Conservation (phyloP, 1,284 basidiomycete genomes). For the Moesziomyces antarcticus region DNA sequence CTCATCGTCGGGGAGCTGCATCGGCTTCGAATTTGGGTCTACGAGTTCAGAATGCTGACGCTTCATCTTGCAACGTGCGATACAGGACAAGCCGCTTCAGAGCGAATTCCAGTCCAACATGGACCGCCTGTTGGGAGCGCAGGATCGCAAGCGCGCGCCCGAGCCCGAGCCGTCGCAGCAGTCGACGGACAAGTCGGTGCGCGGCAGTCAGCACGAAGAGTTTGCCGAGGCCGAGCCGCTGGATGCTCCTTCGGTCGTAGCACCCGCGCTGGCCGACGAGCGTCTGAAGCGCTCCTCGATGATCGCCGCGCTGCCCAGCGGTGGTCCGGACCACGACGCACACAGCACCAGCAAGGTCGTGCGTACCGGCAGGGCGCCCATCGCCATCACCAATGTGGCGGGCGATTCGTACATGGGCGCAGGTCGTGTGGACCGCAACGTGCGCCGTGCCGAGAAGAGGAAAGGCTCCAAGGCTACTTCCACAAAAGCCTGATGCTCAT, state of each 20-base stretch:
- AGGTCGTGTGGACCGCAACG: conserved; percentile 39
- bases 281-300: conserved; percentile 23
- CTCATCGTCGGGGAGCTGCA: conserved; percentile 22
- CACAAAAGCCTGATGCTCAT: not conserved
- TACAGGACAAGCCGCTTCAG: conserved; percentile 56
- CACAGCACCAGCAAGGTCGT: conserved; percentile 19
- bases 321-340: conserved; percentile 36
- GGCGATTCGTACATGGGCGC: conserved; percentile 54
- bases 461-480: conserved; percentile 9
- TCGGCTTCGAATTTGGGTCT: too few relatives aligned
- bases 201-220: conserved; percentile 56
- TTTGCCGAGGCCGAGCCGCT: conserved; percentile 37
- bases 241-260: conserved; percentile 36
- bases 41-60: conserved; percentile 4
- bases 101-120: conserved; percentile 62
- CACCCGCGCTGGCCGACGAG: conserved; percentile 37
- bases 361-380: conserved; percentile 7
- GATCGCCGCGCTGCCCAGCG: conserved; percentile 40
- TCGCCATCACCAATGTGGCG: conserved; percentile 39
- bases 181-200: conserved; percentile 39
- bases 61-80: not conserved
- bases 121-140: conserved; percentile 60
- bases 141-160: conserved; percentile 39
- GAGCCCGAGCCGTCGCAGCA: conserved; percentile 31
- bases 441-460: conserved; percentile 45